These are phyloP conservation scores for Xylariaceae sp. DNA, from an alignment of 2,329 filamentous ascomycete species.

Conservation along the genomic window DNA sequence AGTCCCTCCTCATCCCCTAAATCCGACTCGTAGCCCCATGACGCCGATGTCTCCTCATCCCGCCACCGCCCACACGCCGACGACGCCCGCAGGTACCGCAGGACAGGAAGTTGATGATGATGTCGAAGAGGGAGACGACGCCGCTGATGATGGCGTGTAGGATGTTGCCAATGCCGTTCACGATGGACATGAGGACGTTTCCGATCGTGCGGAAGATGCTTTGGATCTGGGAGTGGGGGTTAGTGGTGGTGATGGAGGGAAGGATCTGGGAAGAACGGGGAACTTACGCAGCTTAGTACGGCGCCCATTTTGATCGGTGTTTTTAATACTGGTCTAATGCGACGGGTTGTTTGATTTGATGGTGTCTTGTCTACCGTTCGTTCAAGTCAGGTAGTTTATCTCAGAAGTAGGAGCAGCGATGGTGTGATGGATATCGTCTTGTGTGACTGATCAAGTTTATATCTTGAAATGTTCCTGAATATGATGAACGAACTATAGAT, in stretches of 20 bases:
- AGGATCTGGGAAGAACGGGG: neutral
- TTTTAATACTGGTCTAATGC: neutral
- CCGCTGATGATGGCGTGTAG: slow-evolving; percentile 63
- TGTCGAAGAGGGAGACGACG: slow-evolving; percentile 58
- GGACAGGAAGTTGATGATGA: slow-evolving; percentile 62
- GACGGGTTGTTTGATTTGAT: neutral
- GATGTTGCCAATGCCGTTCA: slow-evolving; percentile 61
- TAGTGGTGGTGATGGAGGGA: slow-evolving; percentile 6
- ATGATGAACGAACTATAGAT: too few species aligned
- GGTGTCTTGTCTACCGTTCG: neutral
- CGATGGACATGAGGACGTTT: slow-evolving; percentile 60
- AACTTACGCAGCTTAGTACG: slow-evolving; percentile 75
- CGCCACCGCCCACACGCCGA: slow-evolving; percentile 18
- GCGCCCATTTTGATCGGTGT: slow-evolving; percentile 61
- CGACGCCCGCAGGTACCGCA: slow-evolving; percentile 41
- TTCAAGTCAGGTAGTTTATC: too few species aligned
- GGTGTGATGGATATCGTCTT: too few species aligned
- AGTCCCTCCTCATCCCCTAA: slow-evolving; percentile 20
- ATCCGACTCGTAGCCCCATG: slow-evolving; percentile 33
- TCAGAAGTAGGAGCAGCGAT: too few species aligned
- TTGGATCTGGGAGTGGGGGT: slow-evolving; percentile 44
- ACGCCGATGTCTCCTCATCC: slow-evolving; percentile 18
- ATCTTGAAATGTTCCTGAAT: too few species aligned
- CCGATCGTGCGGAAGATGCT: slow-evolving; percentile 60
- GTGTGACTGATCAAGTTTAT: too few species aligned